phyloP scores from a whole-genome alignment of 2,329 filamentous ascomycete genomes.

The Botrytis deweyae region DNA sequence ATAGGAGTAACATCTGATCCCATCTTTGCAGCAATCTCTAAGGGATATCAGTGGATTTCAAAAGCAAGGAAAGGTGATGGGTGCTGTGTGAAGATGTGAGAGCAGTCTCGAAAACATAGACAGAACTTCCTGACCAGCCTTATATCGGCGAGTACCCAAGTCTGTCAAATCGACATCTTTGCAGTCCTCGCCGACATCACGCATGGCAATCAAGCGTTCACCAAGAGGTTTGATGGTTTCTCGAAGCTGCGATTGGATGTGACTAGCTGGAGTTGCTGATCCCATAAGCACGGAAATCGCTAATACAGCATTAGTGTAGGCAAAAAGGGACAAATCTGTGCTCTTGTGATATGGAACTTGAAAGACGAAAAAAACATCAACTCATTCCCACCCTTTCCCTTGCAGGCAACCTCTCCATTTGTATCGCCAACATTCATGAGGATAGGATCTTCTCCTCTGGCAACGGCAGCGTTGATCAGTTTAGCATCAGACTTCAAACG shows the following conservation, averaged over 20 bases:
- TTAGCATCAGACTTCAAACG: constrained; percentile 43
- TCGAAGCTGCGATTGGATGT: neutral
- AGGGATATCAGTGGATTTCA: neutral
- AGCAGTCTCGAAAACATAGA: neutral
- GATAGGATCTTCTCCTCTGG: constrained; percentile 40
- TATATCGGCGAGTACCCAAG: constrained; percentile 13
- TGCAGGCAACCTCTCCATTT: constrained; percentile 18
- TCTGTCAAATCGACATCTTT: constrained; percentile 16
- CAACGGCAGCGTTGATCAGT: constrained; percentile 39
- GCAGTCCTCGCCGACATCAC: constrained; percentile 4
- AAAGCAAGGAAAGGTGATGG: neutral
- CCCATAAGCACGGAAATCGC: constrained; percentile 6
- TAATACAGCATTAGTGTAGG: constrained; percentile 5
- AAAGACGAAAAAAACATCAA: constrained; percentile 16
- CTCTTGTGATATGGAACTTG: constrained; percentile 22
- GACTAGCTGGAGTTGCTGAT: constrained; percentile 3
- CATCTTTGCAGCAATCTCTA: neutral
- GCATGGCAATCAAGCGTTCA: constrained; percentile 17
- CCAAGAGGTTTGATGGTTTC: constrained; percentile 18
- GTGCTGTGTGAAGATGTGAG: neutral
- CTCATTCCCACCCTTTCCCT: constrained; percentile 18
- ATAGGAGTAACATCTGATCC: constrained; percentile 54
- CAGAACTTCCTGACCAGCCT: constrained; percentile 22
- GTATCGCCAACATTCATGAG: constrained; percentile 34
- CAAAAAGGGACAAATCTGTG: neutral